Base-by-base conservation (phyloP, 2,329 filamentous ascomycete species). In the Hypoxylon sp. region DNA sequence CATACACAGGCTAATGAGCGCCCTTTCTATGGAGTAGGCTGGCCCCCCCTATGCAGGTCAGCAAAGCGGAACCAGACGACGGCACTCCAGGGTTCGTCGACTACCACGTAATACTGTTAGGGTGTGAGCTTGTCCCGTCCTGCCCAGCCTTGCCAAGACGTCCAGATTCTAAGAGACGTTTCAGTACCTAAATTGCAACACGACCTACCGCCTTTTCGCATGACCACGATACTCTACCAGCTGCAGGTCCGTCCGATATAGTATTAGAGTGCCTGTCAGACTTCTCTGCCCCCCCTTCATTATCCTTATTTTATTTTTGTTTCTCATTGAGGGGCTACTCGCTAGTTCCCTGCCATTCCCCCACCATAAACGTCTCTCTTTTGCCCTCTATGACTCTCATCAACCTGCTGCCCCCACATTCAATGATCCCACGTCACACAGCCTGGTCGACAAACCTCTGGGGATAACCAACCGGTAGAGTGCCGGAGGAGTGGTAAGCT, bases 91-190 rank as follows among this genome's bases (percentile, higher is more conserved):
- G 66, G 57, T 65, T 67, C 61, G 58, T 61, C 57, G n/a, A 65
- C 55, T 61, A 64, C 67, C 13, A 69, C 66, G 66, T 66, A 58
- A 65, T 64, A 50, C 55, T 46, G 55, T 64, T 55, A 57, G 60
- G 57, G 57, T 63, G 56, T 66, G 64, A 69, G 69, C 61, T 61
- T 66, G 59, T 72, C 64, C 64, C 64, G 64, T 68, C 53, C 50
- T 44, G 62, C 63, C 66, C 53, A 64, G 61, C 66, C 66, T 61
- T 67, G 66, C 69, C 69, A 72, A 67, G 56, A 37, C 64, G 48
- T 70, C 67, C 67, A 72, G 69, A 72, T 61, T 61, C 66, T 44
- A 63, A 66, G 30, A 70, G 69, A 64, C 64, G 69, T 72, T 70
- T 72, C 69, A 72, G 69, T 68, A 49, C 44, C 51, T 57, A 64